phyloP scores from a whole-genome alignment of 148 eudicot species.

The Amaranthus cruentus region DNA sequence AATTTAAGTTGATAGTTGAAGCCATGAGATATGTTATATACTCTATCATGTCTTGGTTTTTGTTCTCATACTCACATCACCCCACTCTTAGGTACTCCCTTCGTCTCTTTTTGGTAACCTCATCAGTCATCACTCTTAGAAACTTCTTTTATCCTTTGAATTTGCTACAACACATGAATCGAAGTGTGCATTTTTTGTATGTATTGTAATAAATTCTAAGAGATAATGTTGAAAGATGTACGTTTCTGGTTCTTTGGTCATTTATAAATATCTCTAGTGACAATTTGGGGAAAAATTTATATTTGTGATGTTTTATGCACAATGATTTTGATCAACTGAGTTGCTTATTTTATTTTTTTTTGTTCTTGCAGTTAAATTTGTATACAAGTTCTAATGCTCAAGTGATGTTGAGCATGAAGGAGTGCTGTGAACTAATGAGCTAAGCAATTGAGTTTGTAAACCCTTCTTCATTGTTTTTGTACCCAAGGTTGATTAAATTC shows the following conservation, averaged over 20 bases:
- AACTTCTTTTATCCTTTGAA: neutral
- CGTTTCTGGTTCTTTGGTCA: neutral
- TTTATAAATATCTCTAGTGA: too few species aligned
- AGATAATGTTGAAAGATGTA: neutral
- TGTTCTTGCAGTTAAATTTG: constrained; percentile 30
- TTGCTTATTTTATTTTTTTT: neutral
- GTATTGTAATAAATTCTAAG: neutral
- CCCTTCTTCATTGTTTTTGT: too few species aligned
- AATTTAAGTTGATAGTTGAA: too few species aligned
- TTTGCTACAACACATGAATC: neutral
- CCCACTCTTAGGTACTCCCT: too few species aligned
- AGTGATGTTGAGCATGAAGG: constrained; percentile 14
- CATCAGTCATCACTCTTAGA: too few species aligned
- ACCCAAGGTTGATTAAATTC: too few species aligned
- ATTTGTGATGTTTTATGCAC: neutral
- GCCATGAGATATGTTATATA: too few species aligned
- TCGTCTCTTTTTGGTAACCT: too few species aligned
- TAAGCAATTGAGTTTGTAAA: neutral
- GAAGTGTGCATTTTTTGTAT: neutral
- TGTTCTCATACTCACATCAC: too few species aligned
- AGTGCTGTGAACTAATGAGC: constrained; percentile 1
- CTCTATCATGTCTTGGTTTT: too few species aligned
- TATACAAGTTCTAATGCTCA: constrained; percentile 35
- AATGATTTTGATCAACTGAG: neutral
- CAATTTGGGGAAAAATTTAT: neutral